These are phyloP conservation scores for Saccharum officinarum DNA, from an alignment of 176 grass and related monocot species.

Conservation along the genomic window DNA sequence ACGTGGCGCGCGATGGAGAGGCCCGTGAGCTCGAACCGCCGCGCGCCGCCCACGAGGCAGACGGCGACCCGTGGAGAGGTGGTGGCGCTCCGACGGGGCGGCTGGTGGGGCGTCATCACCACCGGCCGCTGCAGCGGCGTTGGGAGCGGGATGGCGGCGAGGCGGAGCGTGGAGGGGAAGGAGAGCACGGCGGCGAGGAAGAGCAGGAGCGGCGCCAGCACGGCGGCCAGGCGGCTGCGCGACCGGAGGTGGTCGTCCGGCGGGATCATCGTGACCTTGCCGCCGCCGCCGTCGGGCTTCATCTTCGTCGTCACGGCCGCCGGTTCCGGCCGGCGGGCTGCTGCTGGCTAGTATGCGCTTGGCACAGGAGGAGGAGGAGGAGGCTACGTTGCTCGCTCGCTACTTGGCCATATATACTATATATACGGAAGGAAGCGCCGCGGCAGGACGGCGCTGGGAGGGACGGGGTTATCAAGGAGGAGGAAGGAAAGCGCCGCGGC, in stretches of 20 bases:
- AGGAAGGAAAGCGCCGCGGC: too few species aligned
- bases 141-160: neutral
- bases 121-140: neutral
- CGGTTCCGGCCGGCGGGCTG: too few species aligned
- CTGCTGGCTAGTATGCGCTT: neutral
- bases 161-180: conserved; percentile 38
- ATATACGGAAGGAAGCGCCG: too few species aligned
- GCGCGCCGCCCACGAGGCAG: conserved; percentile 76
- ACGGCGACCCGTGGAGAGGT: conserved; percentile 33
- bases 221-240: conserved; percentile 16
- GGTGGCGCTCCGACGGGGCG: too few species aligned
- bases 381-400: neutral
- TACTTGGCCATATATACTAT: neutral
- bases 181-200: conserved; percentile 46
- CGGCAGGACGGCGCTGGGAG: too few species aligned
- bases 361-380: neutral
- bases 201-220: conserved; percentile 49
- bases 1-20: conserved; percentile 74
- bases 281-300: neutral
- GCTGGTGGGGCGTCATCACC: too few species aligned
- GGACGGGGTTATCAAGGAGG: too few species aligned
- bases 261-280: neutral
- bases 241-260: neutral
- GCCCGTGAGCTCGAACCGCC: conserved; percentile 92
- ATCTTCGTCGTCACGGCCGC: neutral